These are phyloP conservation scores for Petunia hybrid DNA, from an alignment of 305 asterid species.

Conservation along the genomic window DNA sequence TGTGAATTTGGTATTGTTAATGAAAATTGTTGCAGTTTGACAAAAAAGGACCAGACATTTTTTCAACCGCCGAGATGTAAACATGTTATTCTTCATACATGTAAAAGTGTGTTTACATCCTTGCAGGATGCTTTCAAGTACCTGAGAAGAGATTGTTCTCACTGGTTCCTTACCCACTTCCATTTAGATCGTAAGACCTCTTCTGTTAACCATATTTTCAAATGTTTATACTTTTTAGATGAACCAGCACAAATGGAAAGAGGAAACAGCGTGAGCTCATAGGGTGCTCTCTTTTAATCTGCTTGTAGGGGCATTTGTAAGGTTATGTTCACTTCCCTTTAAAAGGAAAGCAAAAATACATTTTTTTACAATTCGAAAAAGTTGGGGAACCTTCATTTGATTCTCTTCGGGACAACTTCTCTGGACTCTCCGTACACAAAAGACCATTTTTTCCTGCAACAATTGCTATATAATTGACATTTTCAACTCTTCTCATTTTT, in stretches of 20 bases:
- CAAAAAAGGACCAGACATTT: not conserved
- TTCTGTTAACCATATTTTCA: conserved; percentile 17
- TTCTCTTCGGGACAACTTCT: not conserved
- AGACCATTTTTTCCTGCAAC: conserved; percentile 14
- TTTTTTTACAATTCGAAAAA: not conserved
- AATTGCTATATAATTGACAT: not conserved
- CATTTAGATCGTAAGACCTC: conserved; percentile 92
- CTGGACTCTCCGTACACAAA: not conserved
- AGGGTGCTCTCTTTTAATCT: not conserved
- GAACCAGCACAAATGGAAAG: not conserved
- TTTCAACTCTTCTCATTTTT: not conserved
- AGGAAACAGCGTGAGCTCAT: not conserved
- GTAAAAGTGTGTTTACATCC: conserved; percentile 12
- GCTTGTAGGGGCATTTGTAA: conserved; percentile 19
- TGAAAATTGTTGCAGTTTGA: not conserved
- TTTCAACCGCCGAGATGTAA: not conserved
- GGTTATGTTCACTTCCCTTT: not conserved
- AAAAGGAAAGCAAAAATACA: not conserved
- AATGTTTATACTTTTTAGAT: not conserved
- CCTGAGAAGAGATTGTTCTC: conserved; percentile 86
- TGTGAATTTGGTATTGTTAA: not conserved
- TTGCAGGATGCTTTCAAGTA: conserved; percentile 94
- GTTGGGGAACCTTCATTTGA: conserved; percentile 5
- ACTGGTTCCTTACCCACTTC: conserved; percentile 95
- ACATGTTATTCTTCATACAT: not conserved